Percentiles rank a stretch among this genome's conserved stretches.
Evolutionary conservation across 306 rosid species (phyloP).

Genomic region (apple (Malus domestica)): DNA sequence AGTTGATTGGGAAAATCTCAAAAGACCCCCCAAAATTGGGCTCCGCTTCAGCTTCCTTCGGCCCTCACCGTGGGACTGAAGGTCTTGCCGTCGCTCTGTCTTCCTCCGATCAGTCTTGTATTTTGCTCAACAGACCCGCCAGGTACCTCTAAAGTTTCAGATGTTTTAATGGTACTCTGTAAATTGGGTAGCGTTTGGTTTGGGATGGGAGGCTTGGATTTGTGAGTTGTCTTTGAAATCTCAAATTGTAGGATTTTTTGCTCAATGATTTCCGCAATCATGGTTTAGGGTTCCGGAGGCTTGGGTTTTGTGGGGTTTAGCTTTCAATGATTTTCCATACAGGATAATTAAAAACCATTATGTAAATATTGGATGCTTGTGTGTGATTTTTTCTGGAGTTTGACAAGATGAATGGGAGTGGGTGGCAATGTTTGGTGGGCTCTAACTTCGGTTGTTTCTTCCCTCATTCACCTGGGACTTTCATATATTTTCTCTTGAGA

Average conservation of each 20-base stretch:
- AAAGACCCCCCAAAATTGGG: conserved; percentile 15
- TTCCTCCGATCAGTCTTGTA: conserved; percentile 33
- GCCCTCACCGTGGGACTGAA: conserved; percentile 3
- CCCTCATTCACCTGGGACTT: no score
- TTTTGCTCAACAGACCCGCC: conserved; percentile 34
- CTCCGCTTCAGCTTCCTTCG: conserved; percentile 10
- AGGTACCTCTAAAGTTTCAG: conserved; percentile 22
- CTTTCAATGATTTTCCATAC: neutral
- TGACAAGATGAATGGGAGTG: no score
- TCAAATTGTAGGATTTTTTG: neutral
- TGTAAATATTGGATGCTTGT: no score
- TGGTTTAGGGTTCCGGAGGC: neutral
- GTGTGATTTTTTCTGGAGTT: no score
- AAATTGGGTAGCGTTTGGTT: neutral
- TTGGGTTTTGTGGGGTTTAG: neutral
- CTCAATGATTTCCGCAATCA: neutral
- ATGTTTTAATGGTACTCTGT: neutral
- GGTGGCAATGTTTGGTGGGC: no score
- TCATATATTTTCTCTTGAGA: no score
- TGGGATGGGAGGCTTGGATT: neutral
- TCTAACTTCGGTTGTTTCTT: no score
- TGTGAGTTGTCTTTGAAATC: neutral
- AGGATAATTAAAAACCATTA: no score
- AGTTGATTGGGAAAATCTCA: conserved; percentile 23
- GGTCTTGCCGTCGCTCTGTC: conserved; percentile 26